Percentiles rank a stretch among this genome's conserved stretches.
phyloP scores from a whole-genome alignment of 768 basidiomycete genomes.

The Clitopilus passeckerianus region DNA sequence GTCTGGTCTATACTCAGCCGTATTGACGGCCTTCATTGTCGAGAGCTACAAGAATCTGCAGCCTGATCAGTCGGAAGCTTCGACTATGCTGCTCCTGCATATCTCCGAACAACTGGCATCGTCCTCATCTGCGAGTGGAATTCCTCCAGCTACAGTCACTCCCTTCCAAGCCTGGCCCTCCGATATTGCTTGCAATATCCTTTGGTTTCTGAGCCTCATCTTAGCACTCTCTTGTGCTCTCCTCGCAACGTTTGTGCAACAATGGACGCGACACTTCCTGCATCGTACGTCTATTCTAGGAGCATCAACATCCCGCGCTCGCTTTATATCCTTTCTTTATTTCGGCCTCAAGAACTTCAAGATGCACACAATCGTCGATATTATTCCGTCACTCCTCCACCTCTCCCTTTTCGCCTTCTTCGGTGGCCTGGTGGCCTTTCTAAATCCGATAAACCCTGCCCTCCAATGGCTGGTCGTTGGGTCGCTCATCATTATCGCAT shows the following conservation, averaged over 20 bases:
- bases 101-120: not conserved
- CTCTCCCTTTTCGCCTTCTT: not conserved
- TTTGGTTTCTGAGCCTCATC: not conserved
- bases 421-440: not conserved
- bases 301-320: not conserved
- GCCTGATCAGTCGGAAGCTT: slow-evolving; percentile 2
- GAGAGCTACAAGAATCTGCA: slow-evolving; percentile 14
- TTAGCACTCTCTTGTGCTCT: not conserved
- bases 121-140: not conserved
- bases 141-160: not conserved
- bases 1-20: slow-evolving; percentile 21
- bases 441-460: not conserved
- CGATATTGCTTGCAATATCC: not conserved
- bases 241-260: not conserved
- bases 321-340: not conserved
- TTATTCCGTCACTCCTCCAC: not conserved
- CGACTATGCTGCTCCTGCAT: not conserved
- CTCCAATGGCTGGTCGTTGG: not conserved
- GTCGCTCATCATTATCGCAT: not conserved
- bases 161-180: not conserved
- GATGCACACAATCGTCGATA: not conserved
- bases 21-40: slow-evolving; percentile 16
- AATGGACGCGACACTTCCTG: not conserved
- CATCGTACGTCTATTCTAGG: not conserved
- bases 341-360: not conserved